Base-by-base conservation (phyloP, 1,284 basidiomycete species). In the Volvariella volvacea region DNA sequence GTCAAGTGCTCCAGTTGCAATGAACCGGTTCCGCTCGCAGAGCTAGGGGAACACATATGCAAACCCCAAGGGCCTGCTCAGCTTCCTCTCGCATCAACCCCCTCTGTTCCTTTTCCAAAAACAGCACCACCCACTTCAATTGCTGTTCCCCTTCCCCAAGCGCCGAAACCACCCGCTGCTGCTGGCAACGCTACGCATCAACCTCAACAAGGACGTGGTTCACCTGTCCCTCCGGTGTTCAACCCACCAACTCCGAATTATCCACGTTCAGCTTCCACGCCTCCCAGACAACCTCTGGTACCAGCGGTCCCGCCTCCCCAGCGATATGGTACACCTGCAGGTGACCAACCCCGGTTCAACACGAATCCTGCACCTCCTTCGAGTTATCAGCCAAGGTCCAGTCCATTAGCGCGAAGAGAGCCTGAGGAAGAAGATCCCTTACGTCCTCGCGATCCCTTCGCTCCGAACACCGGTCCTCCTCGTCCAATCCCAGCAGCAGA, bases 1-100 rank as follows among this genome's bases (percentile, higher is more conserved):
- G 83, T 92, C 49, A 92, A 85, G 59, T 93, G 90, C 62, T 88
- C 88, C 2, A 83, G 68, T 32, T 93, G 90, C 61, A 65, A 69
- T 52, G 65, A 68, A 22, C 77, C 76, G 2, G 86, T 92, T 31
- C 76, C 83, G 25, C 71, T 92, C 41, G 67, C 71, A 42, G 71
- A 79, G 25, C 78, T 92, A 32, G 78, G 79, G 38, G 84, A 88
- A 48, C 89, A 92, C 60, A 68, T 80, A 55, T 92, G 89, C 9
- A 58, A 69, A 17, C 54, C 68, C 14, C n/a, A n/a, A n/a, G n/a
- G n/a, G n/a, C 71, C 73, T 8, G 68, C 76, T 8, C 53, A 68
- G 9, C 25, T 28, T 28, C 74, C 74, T 55, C 45, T 71, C 45
- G 53, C 67, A 51, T 21, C 56, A 50, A 48, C 62, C 56, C 51